Percentiles rank a stretch among this genome's conserved stretches.
Conservation (phyloP, 2,329 filamentous ascomycete genomes). For the Epichloe gansuensis region DNA sequence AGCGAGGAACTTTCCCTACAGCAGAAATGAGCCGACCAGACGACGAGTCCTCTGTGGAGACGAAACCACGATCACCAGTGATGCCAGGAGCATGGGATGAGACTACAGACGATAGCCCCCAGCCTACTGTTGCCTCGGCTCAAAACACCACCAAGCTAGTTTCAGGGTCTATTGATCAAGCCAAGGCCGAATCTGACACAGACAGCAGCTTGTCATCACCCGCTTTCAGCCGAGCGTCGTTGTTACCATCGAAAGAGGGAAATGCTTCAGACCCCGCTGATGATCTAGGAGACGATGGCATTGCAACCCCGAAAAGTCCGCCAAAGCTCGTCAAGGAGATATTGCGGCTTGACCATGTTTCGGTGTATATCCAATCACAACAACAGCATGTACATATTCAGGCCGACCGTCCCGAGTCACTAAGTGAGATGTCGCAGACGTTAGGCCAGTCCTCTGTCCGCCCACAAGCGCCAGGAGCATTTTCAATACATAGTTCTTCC, state of each 20-base stretch:
- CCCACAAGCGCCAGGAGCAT: constrained; percentile 48
- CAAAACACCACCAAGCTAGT: not conserved
- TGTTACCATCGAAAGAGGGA: constrained; percentile 1
- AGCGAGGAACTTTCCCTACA: too few relatives aligned
- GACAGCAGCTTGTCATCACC: constrained; percentile 18
- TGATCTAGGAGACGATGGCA: constrained; percentile 9
- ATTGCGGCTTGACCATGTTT: constrained; percentile 36
- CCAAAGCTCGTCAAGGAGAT: constrained; percentile 45
- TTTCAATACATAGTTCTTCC: constrained; percentile 31
- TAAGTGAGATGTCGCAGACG: constrained; percentile 17
- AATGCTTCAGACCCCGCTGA: not conserved
- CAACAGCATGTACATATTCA: constrained; percentile 32
- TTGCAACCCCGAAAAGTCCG: constrained; percentile 38
- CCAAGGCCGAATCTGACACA: constrained; percentile 5
- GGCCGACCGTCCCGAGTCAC: constrained; percentile 15
- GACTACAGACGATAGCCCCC: not conserved
- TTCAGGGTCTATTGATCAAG: not conserved
- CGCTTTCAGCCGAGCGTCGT: constrained; percentile 15
- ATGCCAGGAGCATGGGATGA: constrained; percentile 45
- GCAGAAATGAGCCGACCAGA: not conserved
- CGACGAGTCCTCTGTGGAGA: not conserved
- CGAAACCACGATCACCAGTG: not conserved
- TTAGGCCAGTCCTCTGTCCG: constrained; percentile 26
- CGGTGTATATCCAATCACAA: constrained; percentile 40
- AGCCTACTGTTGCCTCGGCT: not conserved